Percentiles rank a stretch among this genome's conserved stretches.
Evolutionary conservation across 2,329 filamentous ascomycete genomes (phyloP).

Genomic region (Claviceps pazoutovae): DNA sequence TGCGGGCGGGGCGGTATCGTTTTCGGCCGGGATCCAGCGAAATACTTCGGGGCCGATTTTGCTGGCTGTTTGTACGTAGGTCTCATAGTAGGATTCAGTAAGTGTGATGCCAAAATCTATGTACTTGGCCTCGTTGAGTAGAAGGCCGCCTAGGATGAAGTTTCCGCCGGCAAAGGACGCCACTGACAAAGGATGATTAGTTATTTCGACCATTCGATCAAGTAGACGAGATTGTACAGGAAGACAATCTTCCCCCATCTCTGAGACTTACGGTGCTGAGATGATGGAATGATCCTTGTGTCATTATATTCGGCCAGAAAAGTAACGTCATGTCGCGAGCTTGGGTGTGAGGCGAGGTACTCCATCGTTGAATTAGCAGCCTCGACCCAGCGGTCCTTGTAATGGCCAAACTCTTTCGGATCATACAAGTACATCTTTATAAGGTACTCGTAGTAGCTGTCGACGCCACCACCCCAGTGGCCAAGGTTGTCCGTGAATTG

Average conservation of each 20-base stretch:
- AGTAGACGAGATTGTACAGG: no score
- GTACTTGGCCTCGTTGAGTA: slow-evolving; percentile 51
- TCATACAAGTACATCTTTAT: slow-evolving; percentile 87
- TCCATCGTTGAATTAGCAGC: slow-evolving; percentile 65
- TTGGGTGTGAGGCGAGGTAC: slow-evolving; percentile 55
- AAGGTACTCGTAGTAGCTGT: slow-evolving; percentile 80
- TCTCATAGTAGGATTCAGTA: slow-evolving; percentile 57
- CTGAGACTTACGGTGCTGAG: slow-evolving; percentile 33
- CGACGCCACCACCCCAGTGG: slow-evolving; percentile 63
- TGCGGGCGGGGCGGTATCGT: slow-evolving; percentile 29
- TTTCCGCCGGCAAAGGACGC: slow-evolving; percentile 78
- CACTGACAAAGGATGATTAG: slow-evolving; percentile 25
- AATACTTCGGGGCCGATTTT: slow-evolving; percentile 66
- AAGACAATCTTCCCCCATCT: no score
- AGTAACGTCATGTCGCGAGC: slow-evolving; percentile 52
- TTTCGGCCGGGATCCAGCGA: slow-evolving; percentile 38
- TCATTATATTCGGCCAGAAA: slow-evolving; percentile 49
- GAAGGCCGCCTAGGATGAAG: slow-evolving; percentile 67
- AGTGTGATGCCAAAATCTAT: slow-evolving; percentile 61
- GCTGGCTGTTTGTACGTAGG: slow-evolving; percentile 56
- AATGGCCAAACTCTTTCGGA: slow-evolving; percentile 42
- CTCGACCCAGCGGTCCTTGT: slow-evolving; percentile 60
- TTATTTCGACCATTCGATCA: no score
- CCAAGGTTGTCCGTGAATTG: slow-evolving; percentile 51
- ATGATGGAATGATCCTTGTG: slow-evolving; percentile 26